Percentiles rank a stretch among this genome's conserved stretches.
Evolutionary conservation across 805 yeast species (phyloP).

Genomic region (Barnettozyma vustinii): DNA sequence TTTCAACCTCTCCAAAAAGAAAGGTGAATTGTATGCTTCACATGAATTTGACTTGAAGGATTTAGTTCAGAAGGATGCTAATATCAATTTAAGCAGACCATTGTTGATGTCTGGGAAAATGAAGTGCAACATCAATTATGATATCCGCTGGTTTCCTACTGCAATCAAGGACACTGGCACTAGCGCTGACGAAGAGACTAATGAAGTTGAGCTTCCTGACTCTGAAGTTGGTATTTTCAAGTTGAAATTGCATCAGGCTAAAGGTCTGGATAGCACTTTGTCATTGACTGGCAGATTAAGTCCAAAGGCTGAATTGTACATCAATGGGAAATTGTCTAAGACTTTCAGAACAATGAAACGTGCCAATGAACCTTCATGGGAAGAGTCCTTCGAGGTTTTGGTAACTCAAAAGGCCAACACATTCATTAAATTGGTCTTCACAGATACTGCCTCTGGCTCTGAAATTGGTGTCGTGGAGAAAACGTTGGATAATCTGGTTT

Average conservation of each 20-base stretch:
- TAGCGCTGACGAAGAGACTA: constrained; percentile 23
- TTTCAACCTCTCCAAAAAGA: constrained; percentile 45
- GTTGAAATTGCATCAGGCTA: constrained; percentile 54
- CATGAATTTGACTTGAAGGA: constrained; percentile 53
- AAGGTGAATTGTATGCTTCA: constrained; percentile 46
- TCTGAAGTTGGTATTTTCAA: constrained; percentile 74
- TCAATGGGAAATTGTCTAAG: constrained; percentile 52
- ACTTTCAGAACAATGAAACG: constrained; percentile 57
- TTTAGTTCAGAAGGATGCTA: constrained; percentile 48
- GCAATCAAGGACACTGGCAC: constrained; percentile 14
- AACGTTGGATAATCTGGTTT: constrained; percentile 31
- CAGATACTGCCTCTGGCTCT: constrained; percentile 47
- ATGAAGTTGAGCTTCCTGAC: constrained; percentile 35
- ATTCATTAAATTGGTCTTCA: constrained; percentile 48
- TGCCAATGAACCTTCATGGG: constrained; percentile 72
- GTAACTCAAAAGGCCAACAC: constrained; percentile 57
- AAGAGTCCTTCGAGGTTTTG: constrained; percentile 54
- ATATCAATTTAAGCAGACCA: constrained; percentile 22
- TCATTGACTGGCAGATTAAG: constrained; percentile 43
- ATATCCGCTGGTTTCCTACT: constrained; percentile 38
- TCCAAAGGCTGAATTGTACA: constrained; percentile 63
- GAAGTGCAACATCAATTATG: constrained; percentile 57
- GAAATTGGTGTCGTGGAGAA: constrained; percentile 57
- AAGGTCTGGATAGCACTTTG: constrained; percentile 45
- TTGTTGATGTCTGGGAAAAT: constrained; percentile 40